Evolutionary conservation across 2,329 filamentous ascomycete genomes (phyloP).

Genomic region (Xylariaceae sp.): DNA sequence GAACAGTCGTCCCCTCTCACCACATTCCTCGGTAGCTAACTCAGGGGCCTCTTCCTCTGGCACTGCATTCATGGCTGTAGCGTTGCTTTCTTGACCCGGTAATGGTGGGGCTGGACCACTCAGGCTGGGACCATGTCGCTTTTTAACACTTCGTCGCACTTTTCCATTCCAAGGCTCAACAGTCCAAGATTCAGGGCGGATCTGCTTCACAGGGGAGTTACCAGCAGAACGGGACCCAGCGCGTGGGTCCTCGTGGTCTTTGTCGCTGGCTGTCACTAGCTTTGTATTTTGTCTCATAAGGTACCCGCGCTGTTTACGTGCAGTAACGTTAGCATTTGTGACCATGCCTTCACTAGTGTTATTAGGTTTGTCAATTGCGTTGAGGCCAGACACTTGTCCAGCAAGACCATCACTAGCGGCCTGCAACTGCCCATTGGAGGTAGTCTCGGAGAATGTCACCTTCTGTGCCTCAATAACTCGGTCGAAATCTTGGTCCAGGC

Average conservation of each 20-base stretch:
- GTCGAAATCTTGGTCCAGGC: constrained; percentile 89
- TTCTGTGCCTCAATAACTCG: constrained; percentile 95
- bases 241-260: constrained; percentile 54
- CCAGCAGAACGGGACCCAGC: constrained; percentile 56
- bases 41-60: constrained; percentile 65
- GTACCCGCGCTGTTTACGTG: constrained; percentile 83
- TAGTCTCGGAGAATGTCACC: constrained; percentile 58
- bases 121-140: constrained; percentile 44
- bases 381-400: constrained; percentile 45
- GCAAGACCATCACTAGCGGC: constrained; percentile 27
- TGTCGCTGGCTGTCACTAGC: constrained; percentile 86
- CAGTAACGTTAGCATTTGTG: constrained; percentile 54
- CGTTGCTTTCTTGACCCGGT: constrained; percentile 83
- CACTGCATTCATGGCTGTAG: constrained; percentile 60
- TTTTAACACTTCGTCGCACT: constrained; percentile 60
- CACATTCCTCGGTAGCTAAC: constrained; percentile 65
- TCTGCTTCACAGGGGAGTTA: constrained; percentile 67
- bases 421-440: constrained; percentile 19
- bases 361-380: constrained; percentile 14
- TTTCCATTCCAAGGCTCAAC: constrained; percentile 96
- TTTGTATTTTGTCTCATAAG: constrained; percentile 99
- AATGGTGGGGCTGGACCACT: constrained; percentile 72
- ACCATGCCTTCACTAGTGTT: constrained; percentile 21
- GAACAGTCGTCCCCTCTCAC: constrained; percentile 86
- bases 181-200: constrained; percentile 88